Base-by-base conservation (phyloP, 2,329 filamentous ascomycete species). In the Ophiostoma triangulosporum region DNA sequence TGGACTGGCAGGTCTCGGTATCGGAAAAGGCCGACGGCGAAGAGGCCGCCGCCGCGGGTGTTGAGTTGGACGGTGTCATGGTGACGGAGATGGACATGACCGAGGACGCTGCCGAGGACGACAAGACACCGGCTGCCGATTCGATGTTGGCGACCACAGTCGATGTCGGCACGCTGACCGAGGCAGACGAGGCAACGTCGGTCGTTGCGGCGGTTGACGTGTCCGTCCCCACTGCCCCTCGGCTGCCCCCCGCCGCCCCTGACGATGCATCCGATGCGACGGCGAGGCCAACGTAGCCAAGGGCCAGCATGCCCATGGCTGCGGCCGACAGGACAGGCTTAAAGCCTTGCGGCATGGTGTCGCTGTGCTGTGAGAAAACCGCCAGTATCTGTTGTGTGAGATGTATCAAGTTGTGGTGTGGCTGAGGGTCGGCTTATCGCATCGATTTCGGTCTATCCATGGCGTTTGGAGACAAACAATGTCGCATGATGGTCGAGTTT, bases 1-100 rank as follows among this genome's bases (percentile, higher is more conserved):
- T 77, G 52, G 69, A 74, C 60, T 77, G 75, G 68, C 78, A 81
- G 8, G 67, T 64, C 31, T 67, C 66, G 6, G 62, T 63, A 36
- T 67, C 66, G 6, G 60, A 17, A 1, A 36, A 15, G 9, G 51
- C 31, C 1, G 48, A 24, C 12, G 49, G 5, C 2, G 48, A 20
- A 5, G 14, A 22, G 12, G 48, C 26, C 15, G 49, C 27, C 7
- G 48, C 26, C 15, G 49, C 27, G 4, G 50, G 24, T 12, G 22
- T 29, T 12, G 50, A 20, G 15, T 33, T 15, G 6, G 49, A 8
- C 8, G 35, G 54, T 24, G 51, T 43, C 12, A 53, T 29, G 12
- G 51, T 51, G 20, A 54, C 31, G 24, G 52, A 54, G n/a, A 50
- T 48, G 6, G 54, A 46, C 7, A 29, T 33, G 43, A 43, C 14